Evolutionary conservation across 345 rosid species (phyloP).

Genomic region (Eucalyptus pumila): DNA sequence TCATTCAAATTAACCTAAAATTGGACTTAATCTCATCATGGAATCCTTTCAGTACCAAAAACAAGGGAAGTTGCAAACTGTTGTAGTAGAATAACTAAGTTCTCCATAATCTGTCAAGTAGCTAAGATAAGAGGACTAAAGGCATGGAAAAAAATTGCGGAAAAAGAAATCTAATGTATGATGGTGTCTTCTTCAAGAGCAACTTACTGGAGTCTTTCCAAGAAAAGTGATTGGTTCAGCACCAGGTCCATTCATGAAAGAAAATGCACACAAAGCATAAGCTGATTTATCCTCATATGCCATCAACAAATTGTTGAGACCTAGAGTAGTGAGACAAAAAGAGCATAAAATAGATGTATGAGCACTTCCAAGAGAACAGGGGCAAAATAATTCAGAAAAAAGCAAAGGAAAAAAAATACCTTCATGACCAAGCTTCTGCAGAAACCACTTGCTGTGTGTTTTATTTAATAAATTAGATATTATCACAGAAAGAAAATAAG

Average conservation of each 20-base stretch:
- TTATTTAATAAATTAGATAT: background rate
- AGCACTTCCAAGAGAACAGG: background rate
- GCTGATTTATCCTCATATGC: conserved; percentile 95
- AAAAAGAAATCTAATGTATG: background rate
- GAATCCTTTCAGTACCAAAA: background rate
- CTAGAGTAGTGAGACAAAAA: conserved; percentile 7
- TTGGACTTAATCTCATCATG: background rate
- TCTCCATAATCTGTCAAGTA: background rate
- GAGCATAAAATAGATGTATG: background rate
- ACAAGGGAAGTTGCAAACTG: background rate
- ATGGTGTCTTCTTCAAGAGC: background rate
- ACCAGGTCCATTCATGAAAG: conserved; percentile 71
- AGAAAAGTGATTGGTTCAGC: conserved; percentile 59
- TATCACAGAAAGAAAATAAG: background rate
- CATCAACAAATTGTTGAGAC: conserved; percentile 72
- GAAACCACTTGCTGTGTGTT: conserved; percentile 83
- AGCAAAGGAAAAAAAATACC: conserved; percentile 29
- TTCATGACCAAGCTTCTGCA: conserved; percentile 87
- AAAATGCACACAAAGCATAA: conserved; percentile 78
- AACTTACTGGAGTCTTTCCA: conserved; percentile 71
- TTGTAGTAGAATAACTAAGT: background rate
- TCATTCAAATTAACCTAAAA: background rate
- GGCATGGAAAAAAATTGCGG: background rate
- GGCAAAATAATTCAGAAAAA: background rate
- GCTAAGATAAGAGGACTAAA: background rate